These are phyloP conservation scores for Diaporthe sp. DNA, from an alignment of 2,329 filamentous ascomycete species.

Conservation along the genomic window DNA sequence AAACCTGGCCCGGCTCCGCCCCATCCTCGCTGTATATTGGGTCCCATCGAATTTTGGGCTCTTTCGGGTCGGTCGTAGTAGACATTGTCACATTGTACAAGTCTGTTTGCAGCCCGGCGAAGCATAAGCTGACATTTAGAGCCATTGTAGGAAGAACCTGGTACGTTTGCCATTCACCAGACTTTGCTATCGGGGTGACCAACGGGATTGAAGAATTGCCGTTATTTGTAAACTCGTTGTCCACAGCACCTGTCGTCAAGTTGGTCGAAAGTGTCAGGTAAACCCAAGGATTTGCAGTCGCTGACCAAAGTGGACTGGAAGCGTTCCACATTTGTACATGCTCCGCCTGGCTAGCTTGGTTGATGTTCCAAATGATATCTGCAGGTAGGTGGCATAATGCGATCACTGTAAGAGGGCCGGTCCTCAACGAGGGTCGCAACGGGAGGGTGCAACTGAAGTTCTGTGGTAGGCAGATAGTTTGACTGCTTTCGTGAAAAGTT, in stretches of 20 bases:
- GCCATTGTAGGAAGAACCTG: neutral
- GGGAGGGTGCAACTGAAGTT: neutral
- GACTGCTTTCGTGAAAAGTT: neutral
- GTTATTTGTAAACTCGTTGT: too few species aligned
- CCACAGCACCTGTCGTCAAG: neutral
- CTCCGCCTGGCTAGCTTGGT: too few species aligned
- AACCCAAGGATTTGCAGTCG: neutral
- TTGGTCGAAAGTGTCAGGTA: neutral
- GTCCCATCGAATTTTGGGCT: neutral
- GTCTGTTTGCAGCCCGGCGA: neutral
- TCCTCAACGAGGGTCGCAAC: accelerated
- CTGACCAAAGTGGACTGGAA: neutral
- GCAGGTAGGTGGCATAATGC: neutral
- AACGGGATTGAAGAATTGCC: neutral
- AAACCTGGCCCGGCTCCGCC: neutral
- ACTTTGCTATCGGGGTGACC: neutral
- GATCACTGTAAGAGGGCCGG: neutral
- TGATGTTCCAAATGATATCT: neutral
- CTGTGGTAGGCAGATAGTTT: neutral
- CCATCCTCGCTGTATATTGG: neutral
- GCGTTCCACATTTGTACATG: neutral
- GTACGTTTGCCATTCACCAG: neutral
- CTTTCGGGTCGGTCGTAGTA: neutral
- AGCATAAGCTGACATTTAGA: neutral
- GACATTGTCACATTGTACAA: neutral